These are phyloP conservation scores for Daldinia loculata DNA, from an alignment of 495 filamentous ascomycete species.

Conservation along the genomic window DNA sequence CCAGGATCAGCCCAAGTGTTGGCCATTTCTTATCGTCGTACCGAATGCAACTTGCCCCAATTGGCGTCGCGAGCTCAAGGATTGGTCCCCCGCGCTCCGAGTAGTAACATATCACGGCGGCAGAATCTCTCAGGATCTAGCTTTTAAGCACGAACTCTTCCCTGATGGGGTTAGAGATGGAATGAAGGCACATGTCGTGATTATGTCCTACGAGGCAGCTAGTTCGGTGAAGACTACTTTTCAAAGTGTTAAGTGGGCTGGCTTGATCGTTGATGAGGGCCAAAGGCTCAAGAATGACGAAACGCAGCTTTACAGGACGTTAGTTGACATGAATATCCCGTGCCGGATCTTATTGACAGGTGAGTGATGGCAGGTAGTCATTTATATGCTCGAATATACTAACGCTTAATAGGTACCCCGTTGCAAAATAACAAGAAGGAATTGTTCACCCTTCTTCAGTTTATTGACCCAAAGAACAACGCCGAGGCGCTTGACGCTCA, in stretches of 20 bases:
- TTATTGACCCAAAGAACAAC: conserved; percentile 74
- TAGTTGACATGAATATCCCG: conserved; percentile 74
- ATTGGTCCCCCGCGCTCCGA: conserved; percentile 85
- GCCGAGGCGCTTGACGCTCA: conserved; percentile 77
- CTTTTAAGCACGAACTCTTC: conserved; percentile 84
- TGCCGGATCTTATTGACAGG: conserved; percentile 86
- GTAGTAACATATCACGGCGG: conserved; percentile 93
- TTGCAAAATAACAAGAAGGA: conserved; percentile 95
- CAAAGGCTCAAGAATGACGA: conserved; percentile 95
- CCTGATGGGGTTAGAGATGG: conserved; percentile 58
- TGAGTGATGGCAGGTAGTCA: conserved; percentile 33
- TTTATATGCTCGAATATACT: conserved; percentile 25
- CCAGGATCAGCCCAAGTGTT: conserved; percentile 76
- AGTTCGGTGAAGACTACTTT: conserved; percentile 75
- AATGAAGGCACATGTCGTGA: conserved; percentile 87
- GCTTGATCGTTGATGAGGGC: conserved; percentile 93
- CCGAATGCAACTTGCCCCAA: conserved; percentile 96
- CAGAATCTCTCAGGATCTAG: conserved; percentile 70
- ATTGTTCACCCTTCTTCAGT: conserved; percentile 94
- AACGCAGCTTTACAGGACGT: conserved; percentile 77
- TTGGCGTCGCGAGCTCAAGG: conserved; percentile 96
- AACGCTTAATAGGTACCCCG: conserved; percentile 66
- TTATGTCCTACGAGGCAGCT: conserved; percentile 93
- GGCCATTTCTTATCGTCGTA: conserved; percentile 92
- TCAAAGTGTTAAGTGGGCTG: conserved; percentile 77